Base-by-base conservation (phyloP, 345 rosid genomes). In the Salix viminalis region DNA sequence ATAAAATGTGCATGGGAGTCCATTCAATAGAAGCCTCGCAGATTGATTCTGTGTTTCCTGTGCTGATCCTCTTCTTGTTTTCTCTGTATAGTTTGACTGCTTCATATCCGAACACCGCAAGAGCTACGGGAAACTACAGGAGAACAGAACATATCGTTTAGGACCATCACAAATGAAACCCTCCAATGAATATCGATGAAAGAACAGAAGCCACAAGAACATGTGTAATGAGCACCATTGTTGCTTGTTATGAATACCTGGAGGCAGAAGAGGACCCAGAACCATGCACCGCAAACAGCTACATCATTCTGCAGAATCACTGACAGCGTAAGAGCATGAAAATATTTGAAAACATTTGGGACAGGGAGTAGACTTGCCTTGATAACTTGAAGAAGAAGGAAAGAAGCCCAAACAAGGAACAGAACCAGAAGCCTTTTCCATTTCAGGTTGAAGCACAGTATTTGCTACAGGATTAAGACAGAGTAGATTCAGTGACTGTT, bases 21-120 rank as follows among this genome's bases (percentile, higher is more conserved):
- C 99, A 95, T 77, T 86, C 90, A 37, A 95, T 95, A 0, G 98
- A 89, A 78, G 99, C 99, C 82, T 85, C 98, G 26, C 99, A 95
- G 5, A 95, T 79, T 71, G 83, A 24, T 79, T 93, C 96, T 24
- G 85, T 79, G 82, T 89, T 90, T 34, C 97, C 98, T 19, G 73
- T 48, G 76, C 79, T 86, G 71, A 87, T 75, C 74, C 97, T 88
- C 77, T 86, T 81, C 81, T 80, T 82, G 86, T 90, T 79, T 72
- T 90, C 94, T 69, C 65, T 84, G 88, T 81, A 86, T 69, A 95
- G 67, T 74, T 84, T 91, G 34, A 81, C 82, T 65, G 99, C 92
- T 83, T 95, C 98, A 65, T 81, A 86, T 67, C 87, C 92, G 74
- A 89, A 95, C 77, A 93, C 90, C 34, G 3, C 85, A 0, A 86